These are phyloP conservation scores for Backusella psychrophila DNA, from an alignment of 192 early-diverging fungal species.

Conservation along the genomic window DNA sequence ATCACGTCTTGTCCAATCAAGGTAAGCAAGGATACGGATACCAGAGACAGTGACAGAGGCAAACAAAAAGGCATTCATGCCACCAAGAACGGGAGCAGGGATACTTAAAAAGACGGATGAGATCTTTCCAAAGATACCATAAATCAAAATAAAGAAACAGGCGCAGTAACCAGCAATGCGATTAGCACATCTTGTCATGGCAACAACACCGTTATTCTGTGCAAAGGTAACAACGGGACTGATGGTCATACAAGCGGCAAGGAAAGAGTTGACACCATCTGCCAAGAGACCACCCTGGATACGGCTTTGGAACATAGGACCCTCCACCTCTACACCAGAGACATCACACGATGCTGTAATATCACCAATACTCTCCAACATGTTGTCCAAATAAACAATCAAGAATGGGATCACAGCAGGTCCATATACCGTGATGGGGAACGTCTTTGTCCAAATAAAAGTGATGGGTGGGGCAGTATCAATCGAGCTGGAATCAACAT, in stretches of 20 bases:
- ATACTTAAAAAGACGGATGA: constrained; percentile 46
- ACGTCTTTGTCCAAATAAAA: constrained; percentile 56
- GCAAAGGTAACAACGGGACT: constrained; percentile 53
- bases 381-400: constrained; percentile 37
- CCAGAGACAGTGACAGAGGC: constrained; percentile 50
- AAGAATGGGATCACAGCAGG: constrained; percentile 40
- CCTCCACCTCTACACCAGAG: constrained; percentile 48
- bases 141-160: constrained; percentile 47
- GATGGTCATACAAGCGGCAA: constrained; percentile 53
- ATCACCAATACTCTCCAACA: constrained; percentile 50
- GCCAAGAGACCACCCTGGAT: constrained; percentile 54
- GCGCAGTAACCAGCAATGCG: constrained; percentile 49
- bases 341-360: constrained; percentile 56
- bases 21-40: constrained; percentile 52
- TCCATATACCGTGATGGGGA: constrained; percentile 49
- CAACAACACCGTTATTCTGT: constrained; percentile 57
- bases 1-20: constrained; percentile 51
- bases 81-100: constrained; percentile 48
- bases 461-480: constrained; percentile 45
- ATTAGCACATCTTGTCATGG: constrained; percentile 48
- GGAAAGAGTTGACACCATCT: constrained; percentile 48
- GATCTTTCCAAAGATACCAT: constrained; percentile 52
- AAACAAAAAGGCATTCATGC: constrained; percentile 55
- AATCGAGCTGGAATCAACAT: constrained; percentile 39
- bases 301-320: constrained; percentile 45